Evolutionary conservation across 2,329 filamentous ascomycete species (phyloP).

Genomic region (Penicillium sp.): DNA sequence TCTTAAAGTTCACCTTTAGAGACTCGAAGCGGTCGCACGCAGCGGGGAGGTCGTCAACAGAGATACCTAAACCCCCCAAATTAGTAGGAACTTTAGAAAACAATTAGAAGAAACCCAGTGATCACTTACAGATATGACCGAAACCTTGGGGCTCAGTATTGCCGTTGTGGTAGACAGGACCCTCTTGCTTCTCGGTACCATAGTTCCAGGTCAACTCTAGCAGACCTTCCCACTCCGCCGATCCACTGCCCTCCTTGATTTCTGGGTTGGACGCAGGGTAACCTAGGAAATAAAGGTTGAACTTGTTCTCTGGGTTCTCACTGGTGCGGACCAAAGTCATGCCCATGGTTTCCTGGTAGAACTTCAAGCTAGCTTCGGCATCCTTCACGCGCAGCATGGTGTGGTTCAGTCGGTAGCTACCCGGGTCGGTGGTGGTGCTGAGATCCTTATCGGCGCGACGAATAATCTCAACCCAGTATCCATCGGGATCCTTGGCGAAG

Average conservation of each 20-base stretch:
- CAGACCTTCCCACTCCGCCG: slow-evolving; percentile 73
- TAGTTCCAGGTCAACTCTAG: slow-evolving; percentile 87
- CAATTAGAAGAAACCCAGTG: neutral
- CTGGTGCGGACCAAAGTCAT: slow-evolving; percentile 76
- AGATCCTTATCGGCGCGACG: slow-evolving; percentile 73
- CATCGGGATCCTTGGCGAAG: slow-evolving; percentile 85
- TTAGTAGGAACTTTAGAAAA: neutral
- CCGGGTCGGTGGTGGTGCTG: slow-evolving; percentile 68
- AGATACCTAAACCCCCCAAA: slow-evolving; percentile 55
- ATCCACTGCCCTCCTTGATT: slow-evolving; percentile 51
- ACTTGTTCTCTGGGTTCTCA: slow-evolving; percentile 69
- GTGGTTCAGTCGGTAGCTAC: slow-evolving; percentile 68
- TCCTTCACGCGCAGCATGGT: slow-evolving; percentile 91
- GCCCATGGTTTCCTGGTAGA: slow-evolving; percentile 82
- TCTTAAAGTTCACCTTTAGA: slow-evolving; percentile 85
- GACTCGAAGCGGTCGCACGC: slow-evolving; percentile 85
- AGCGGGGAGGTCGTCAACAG: slow-evolving; percentile 83
- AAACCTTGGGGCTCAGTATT: slow-evolving; percentile 92
- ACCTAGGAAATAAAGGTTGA: slow-evolving; percentile 91
- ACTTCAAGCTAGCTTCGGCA: slow-evolving; percentile 69
- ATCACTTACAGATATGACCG: slow-evolving; percentile 76
- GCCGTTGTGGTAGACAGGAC: slow-evolving; percentile 86
- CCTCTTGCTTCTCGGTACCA: slow-evolving; percentile 72
- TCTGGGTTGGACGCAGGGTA: slow-evolving; percentile 64
- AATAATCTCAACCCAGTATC: slow-evolving; percentile 64